phyloP scores from a whole-genome alignment of 2,329 filamentous ascomycete genomes.

The Colletotrichum camelliae region DNA sequence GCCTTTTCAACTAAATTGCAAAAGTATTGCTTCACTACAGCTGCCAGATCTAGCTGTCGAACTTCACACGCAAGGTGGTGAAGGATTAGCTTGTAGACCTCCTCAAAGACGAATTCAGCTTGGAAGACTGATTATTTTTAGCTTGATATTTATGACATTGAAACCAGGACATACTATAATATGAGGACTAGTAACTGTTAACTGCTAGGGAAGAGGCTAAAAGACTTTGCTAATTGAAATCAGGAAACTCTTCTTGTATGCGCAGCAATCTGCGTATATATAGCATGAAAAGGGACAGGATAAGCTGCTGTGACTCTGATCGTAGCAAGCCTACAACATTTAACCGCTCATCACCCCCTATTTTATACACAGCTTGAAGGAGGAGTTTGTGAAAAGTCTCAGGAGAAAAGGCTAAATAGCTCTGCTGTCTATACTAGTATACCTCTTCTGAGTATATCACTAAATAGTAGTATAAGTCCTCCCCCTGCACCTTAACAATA shows the following conservation, averaged over 20 bases:
- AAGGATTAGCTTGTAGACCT: neutral
- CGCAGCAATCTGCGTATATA: neutral
- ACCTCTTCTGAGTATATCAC: neutral
- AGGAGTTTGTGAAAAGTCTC: neutral
- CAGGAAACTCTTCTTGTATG: neutral
- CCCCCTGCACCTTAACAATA: neutral
- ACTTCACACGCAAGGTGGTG: neutral
- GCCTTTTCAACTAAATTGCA: neutral
- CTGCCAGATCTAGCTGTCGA: neutral
- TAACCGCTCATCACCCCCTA: neutral
- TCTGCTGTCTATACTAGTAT: neutral
- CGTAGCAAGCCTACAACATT: neutral
- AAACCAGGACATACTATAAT: neutral
- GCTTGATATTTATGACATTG: neutral
- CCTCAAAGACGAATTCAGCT: neutral
- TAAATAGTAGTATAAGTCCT: too few relatives aligned
- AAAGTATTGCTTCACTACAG: neutral
- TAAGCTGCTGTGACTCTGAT: neutral
- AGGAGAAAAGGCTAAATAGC: too few relatives aligned
- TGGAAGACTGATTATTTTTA: too few relatives aligned
- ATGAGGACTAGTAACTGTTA: neutral
- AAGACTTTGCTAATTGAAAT: neutral
- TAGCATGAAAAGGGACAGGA: neutral
- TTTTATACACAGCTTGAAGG: neutral
- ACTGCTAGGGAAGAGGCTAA: neutral